Conservation (phyloP, 257 asterid species). For the Gentiana dahurica region DNA sequence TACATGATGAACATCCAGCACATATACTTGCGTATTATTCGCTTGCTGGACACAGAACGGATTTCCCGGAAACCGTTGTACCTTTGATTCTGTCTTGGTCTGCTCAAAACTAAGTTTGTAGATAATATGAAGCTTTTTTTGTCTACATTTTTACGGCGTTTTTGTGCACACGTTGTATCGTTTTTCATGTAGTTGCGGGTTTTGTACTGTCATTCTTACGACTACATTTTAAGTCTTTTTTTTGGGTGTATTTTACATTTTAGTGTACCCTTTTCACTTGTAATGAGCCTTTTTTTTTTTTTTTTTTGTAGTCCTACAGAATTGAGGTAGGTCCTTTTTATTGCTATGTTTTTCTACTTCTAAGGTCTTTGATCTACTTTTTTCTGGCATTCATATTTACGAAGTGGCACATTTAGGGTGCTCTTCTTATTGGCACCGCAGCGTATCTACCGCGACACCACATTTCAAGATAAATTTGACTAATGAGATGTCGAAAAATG, state of each 20-base stretch:
- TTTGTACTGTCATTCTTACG: neutral
- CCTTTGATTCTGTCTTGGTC: conserved; percentile 31
- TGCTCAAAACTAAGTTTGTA: conserved; percentile 11
- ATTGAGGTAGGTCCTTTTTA: neutral
- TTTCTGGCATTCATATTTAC: too few relatives aligned
- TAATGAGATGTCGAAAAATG: too few relatives aligned
- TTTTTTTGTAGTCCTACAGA: neutral
- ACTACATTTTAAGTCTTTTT: too few relatives aligned
- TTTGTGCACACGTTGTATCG: conserved; percentile 8
- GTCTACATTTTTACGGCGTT: neutral
- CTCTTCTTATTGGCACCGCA: too few relatives aligned
- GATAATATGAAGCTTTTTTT: neutral
- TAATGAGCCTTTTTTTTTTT: neutral
- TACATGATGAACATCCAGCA: conserved; percentile 49
- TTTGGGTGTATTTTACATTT: neutral
- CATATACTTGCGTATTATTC: conserved; percentile 86
- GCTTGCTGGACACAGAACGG: conserved; percentile 79
- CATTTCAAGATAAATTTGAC: too few relatives aligned
- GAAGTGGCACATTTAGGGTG: too few relatives aligned
- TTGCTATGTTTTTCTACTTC: conserved; percentile 1
- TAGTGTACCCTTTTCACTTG: neutral
- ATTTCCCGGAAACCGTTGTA: conserved; percentile 50
- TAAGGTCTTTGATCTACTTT: too few relatives aligned
- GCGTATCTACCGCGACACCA: too few relatives aligned
- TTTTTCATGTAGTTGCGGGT: neutral